Percentiles rank a stretch among this genome's conserved stretches.
Conservation (phyloP, 805 yeast genomes). For the Alloascoidea africana region DNA sequence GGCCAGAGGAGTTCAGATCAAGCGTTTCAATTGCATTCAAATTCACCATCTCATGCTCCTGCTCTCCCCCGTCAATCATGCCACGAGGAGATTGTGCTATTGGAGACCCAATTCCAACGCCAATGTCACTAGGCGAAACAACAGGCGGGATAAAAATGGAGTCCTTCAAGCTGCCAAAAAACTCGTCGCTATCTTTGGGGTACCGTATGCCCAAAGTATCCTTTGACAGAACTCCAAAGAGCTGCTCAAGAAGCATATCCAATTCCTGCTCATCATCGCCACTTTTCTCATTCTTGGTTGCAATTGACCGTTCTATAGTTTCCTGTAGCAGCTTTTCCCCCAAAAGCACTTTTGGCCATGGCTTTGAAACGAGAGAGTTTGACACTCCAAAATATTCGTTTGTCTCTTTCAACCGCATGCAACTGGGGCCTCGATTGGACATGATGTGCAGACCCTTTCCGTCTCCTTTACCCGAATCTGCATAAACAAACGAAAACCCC, state of each 20-base stretch:
- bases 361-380: constrained; percentile 46
- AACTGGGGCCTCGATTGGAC: constrained; percentile 24
- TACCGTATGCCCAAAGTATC: constrained; percentile 21
- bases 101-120: not conserved
- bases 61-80: not conserved
- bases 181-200: constrained; percentile 12
- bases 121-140: constrained; percentile 1
- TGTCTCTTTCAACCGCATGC: constrained; percentile 16
- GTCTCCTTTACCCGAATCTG: constrained; percentile 12
- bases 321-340: constrained; percentile 34
- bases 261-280: constrained; percentile 19
- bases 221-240: constrained; percentile 41
- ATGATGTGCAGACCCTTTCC: constrained; percentile 23
- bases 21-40: not conserved
- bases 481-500: constrained; percentile 50
- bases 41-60: constrained; percentile 3
- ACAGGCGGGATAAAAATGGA: constrained; percentile 58
- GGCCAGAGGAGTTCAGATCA: not conserved
- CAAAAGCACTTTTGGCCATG: constrained; percentile 59
- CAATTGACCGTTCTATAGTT: constrained; percentile 13
- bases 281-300: constrained; percentile 9
- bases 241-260: constrained; percentile 31
- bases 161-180: constrained; percentile 29
- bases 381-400: constrained; percentile 34
- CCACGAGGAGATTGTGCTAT: not conserved